Base-by-base conservation (phyloP, 495 filamentous ascomycete species). In the Trichodelitschia bisporula region DNA sequence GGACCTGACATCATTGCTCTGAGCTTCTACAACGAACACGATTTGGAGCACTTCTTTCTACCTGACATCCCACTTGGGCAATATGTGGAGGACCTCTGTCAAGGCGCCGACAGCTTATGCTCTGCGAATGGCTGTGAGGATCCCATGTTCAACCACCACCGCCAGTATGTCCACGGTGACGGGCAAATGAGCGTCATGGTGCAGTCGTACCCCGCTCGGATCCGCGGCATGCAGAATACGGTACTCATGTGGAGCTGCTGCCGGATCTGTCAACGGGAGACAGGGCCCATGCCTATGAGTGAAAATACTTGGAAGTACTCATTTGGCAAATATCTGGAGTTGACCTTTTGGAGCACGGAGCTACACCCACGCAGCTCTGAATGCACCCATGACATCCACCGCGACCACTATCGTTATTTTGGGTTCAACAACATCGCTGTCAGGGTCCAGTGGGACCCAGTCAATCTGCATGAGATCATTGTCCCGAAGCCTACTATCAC, bases 181-280 rank as follows among this genome's bases (percentile, higher is more conserved):
- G 86, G 82, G 13, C 78, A 89, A 33, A 63, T 99, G 29, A 91
- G 78, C 31, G 66, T 92, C 11, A 73, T 90, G 40, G 68, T 90
- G 15, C 71, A 90, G 45, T 72, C 66, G 17, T 69, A 72, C 40
- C 59, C 70, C 13, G 65, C 66, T 16, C 75, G 72, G 34, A 57
- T 80, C 32, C 58, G 61, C 26, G 74, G 73, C 1, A 50, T 78
- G 29, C 58, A 77, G 38, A 67, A 83, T 31, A 74, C 68, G 5
- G 84, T 99, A 29, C 59, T 82, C 41, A 95, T 99, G 86, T 99
- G 89, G 89, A 92, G 79, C 37, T 74, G 69, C 35, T 99, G 89
- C 55, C 86, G 86, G 39, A 59, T 77, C 12, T 95, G 89, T 39
- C 69, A 72, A 18, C 74, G 76, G 34, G 82, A 93, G 46, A 92